phyloP scores from a whole-genome alignment of 768 basidiomycete genomes.

The Pisolithus microcarpus region DNA sequence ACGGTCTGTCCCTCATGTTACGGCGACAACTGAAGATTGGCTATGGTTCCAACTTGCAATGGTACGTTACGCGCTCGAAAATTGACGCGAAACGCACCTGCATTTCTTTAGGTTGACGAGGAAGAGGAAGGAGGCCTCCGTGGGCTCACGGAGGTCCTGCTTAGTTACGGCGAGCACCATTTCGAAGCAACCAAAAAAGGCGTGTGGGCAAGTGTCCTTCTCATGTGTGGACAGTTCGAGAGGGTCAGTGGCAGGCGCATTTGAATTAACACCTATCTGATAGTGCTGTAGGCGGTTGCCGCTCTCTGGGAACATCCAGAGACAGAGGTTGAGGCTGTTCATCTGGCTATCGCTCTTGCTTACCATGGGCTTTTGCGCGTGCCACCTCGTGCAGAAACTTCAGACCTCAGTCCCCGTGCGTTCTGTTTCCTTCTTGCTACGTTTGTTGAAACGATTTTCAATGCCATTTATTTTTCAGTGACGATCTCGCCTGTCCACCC shows the following conservation, averaged over 20 bases:
- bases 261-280: neutral
- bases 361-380: slow-evolving; percentile 91
- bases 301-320: slow-evolving; percentile 83
- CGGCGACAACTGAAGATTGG: slow-evolving; percentile 95
- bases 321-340: slow-evolving; percentile 89
- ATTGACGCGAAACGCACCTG: neutral
- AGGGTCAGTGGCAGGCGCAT: slow-evolving; percentile 42
- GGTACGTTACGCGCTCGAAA: slow-evolving; percentile 31
- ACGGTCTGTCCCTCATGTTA: slow-evolving; percentile 76
- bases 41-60: slow-evolving; percentile 94
- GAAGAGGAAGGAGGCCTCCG: slow-evolving; percentile 74
- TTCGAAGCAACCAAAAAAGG: slow-evolving; percentile 65
- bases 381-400: slow-evolving; percentile 72
- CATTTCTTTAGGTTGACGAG: slow-evolving; percentile 55
- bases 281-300: slow-evolving; percentile 66
- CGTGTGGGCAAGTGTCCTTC: slow-evolving; percentile 74
- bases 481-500: slow-evolving; percentile 59
- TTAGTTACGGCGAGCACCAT: slow-evolving; percentile 76
- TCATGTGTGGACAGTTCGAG: slow-evolving; percentile 94
- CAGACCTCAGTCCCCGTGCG: slow-evolving; percentile 78
- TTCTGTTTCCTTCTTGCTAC: slow-evolving; percentile 7
- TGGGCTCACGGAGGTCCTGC: slow-evolving; percentile 64
- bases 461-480: slow-evolving; percentile 37
- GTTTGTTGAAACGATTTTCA: neutral
- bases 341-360: slow-evolving; percentile 83